These are phyloP conservation scores for Raffaelea deltoideospora DNA, from an alignment of 2,329 filamentous ascomycete genomes.

Conservation along the genomic window DNA sequence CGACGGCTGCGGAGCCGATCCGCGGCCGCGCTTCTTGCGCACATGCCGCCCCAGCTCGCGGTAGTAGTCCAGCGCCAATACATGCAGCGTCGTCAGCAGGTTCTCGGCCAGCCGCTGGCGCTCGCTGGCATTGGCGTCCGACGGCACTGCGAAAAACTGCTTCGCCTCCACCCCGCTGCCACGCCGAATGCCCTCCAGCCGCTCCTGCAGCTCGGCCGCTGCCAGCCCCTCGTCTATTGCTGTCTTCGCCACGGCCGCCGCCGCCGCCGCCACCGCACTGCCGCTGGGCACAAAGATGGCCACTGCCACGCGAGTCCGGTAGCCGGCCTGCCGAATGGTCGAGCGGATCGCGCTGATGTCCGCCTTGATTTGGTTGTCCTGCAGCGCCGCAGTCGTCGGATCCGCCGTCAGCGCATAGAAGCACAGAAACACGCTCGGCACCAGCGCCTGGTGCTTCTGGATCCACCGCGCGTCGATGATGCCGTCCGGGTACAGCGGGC, in stretches of 20 bases:
- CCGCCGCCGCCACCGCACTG: too few relatives aligned
- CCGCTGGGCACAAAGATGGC: slow-evolving; percentile 66
- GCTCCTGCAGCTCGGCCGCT: slow-evolving; percentile 37
- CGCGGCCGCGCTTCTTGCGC: slow-evolving; percentile 72
- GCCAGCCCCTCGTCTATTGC: slow-evolving; percentile 31
- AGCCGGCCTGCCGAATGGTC: slow-evolving; percentile 51
- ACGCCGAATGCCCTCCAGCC: slow-evolving; percentile 63
- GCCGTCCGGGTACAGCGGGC: slow-evolving; percentile 77
- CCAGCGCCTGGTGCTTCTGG: slow-evolving; percentile 70
- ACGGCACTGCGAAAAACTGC: slow-evolving; percentile 70
- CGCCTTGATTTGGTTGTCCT: slow-evolving; percentile 75
- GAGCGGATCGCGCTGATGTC: slow-evolving; percentile 69
- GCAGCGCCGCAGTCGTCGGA: slow-evolving; percentile 55
- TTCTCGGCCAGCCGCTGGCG: slow-evolving; percentile 58
- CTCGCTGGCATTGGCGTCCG: slow-evolving; percentile 55
- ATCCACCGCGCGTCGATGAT: slow-evolving; percentile 72
- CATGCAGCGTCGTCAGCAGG: slow-evolving; percentile 58
- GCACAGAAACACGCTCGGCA: slow-evolving; percentile 67
- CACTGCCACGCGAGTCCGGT: slow-evolving; percentile 63
- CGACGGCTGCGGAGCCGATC: slow-evolving; percentile 64
- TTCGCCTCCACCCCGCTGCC: slow-evolving; percentile 71
- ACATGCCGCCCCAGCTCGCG: slow-evolving; percentile 85
- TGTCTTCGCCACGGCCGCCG: too few relatives aligned
- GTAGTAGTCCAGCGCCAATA: slow-evolving; percentile 75
- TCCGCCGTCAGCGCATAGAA: slow-evolving; percentile 69